Percentiles rank a stretch among this genome's conserved stretches.
Conservation (phyloP, 345 rosid genomes). For the sweet orange (Citrus sinensis) region DVS_A1.0 CM039162.1:30284501-30285000, state of each 20-base stretch:
- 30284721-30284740: not conserved
- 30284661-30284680: not conserved
- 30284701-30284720: not conserved
- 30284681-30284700: not conserved
- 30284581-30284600: conserved; percentile 25
- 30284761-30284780: not conserved
- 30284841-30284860: not conserved
- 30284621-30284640: not conserved
- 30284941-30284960: not conserved
- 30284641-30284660: too few relatives aligned
- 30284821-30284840: not conserved
- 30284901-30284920: too few relatives aligned
- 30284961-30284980: not conserved
- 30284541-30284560: conserved; percentile 56
- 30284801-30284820: too few relatives aligned
- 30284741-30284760: too few relatives aligned
- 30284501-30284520: conserved; percentile 52
- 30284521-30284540: conserved; percentile 45
- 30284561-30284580: conserved; percentile 41
- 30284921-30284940: not conserved
- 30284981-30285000: too few relatives aligned
- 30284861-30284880: not conserved
- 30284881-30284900: not conserved
- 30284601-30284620: not conserved
- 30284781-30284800: rapidly evolving